A percentile compares a stretch with the other conserved stretches of the same genome.
phyloP scores from a whole-genome alignment of 108 stramenopile species.

The Epithemia pelagica region DNA sequence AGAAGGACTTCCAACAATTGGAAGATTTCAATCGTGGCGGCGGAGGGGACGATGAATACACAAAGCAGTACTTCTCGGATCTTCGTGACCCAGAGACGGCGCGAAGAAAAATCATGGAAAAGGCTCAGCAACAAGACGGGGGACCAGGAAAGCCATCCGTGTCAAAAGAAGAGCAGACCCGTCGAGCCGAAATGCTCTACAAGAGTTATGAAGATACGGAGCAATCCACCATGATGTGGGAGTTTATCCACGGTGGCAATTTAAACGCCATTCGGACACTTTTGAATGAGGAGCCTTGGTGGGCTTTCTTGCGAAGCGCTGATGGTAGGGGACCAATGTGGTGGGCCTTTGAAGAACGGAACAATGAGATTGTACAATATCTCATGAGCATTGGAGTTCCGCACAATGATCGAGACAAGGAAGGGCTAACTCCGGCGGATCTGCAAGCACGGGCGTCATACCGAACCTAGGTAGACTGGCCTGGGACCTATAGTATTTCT shows the following conservation, averaged over 20 bases:
- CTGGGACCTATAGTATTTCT: no score
- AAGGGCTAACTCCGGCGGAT: slow-evolving; percentile 72
- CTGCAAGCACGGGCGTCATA: slow-evolving; percentile 13
- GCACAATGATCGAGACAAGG: slow-evolving; percentile 69
- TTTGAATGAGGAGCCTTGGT: slow-evolving; percentile 61
- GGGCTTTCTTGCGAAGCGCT: slow-evolving; percentile 68
- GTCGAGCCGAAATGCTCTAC: slow-evolving; percentile 45
- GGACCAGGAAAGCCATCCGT: slow-evolving; percentile 7
- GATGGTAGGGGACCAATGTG: slow-evolving; percentile 90
- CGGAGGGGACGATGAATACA: slow-evolving; percentile 69
- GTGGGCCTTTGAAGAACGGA: slow-evolving; percentile 84
- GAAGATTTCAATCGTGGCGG: slow-evolving; percentile 87
- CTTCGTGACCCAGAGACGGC: slow-evolving; percentile 66
- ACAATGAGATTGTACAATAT: slow-evolving; percentile 72
- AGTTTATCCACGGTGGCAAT: slow-evolving; percentile 37
- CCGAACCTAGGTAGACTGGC: no score
- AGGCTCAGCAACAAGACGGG: slow-evolving; percentile 28
- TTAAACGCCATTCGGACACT: slow-evolving; percentile 52
- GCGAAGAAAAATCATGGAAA: slow-evolving; percentile 28
- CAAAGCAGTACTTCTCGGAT: slow-evolving; percentile 80
- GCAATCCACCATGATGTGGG: slow-evolving; percentile 83
- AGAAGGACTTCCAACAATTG: slow-evolving; percentile 86
- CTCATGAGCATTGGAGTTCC: slow-evolving; percentile 76
- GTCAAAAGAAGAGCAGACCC: slow-evolving; percentile 10
- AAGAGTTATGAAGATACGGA: slow-evolving; percentile 82